Conservation (phyloP, 2,329 filamentous ascomycete genomes). For the Diaporthe sp. region DNA sequence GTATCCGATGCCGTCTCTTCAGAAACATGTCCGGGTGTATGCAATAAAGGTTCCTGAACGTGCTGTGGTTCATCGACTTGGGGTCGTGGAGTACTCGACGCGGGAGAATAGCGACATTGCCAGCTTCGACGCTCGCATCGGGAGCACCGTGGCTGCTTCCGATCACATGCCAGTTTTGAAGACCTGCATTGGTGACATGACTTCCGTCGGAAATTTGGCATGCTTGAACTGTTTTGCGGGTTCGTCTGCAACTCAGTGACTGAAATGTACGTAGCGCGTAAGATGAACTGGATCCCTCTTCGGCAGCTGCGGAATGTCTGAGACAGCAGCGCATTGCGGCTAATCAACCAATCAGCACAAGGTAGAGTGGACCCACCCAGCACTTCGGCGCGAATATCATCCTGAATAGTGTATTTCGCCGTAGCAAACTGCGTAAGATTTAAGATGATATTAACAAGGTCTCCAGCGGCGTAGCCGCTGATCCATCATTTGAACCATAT, state of each 20-base stretch:
- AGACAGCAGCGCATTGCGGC: not conserved
- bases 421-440: too few species aligned
- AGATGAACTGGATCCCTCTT: not conserved
- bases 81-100: not conserved
- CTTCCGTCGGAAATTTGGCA: not conserved
- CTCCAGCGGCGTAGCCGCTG: too few species aligned
- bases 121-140: constrained; percentile 1
- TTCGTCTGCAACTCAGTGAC: not conserved
- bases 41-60: not conserved
- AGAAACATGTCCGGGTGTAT: not conserved
- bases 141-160: constrained; percentile 4
- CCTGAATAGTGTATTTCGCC: too few species aligned
- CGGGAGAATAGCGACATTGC: not conserved
- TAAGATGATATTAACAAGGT: too few species aligned
- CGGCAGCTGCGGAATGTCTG: not conserved
- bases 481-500: too few species aligned
- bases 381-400: too few species aligned
- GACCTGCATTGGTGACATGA: constrained; percentile 1
- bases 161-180: not conserved
- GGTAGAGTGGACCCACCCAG: too few species aligned
- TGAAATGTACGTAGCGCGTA: not conserved
- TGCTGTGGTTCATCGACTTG: not conserved
- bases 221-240: not conserved
- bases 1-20: not conserved
- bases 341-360: not conserved